Evolutionary conservation across 495 filamentous ascomycete species (phyloP).

Genomic region (Endocarpon pusillum): DNA sequence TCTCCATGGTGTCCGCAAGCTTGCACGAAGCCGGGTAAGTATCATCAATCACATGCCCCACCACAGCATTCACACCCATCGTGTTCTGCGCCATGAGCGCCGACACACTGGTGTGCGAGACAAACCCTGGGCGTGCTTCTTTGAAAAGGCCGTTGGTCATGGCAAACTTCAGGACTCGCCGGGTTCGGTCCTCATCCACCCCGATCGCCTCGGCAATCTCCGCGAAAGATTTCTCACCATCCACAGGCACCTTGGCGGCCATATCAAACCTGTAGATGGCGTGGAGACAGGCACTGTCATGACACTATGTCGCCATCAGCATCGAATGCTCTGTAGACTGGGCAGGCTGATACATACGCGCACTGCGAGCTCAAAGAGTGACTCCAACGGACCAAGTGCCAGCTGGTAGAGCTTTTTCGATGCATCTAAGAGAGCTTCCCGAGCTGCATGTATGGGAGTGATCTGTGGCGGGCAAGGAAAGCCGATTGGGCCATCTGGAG

Average conservation of each 20-base stretch:
- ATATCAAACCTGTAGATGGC: slow-evolving; percentile 7
- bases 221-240: slow-evolving; percentile 2
- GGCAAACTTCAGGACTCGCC: slow-evolving; percentile 5
- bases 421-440: no score
- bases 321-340: background rate
- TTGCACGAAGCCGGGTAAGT: background rate
- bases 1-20: slow-evolving; percentile 1
- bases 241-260: background rate
- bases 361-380: background rate
- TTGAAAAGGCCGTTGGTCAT: slow-evolving; percentile 8
- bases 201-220: background rate
- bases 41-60: background rate
- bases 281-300: slow-evolving; percentile 5
- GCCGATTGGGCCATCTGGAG: no score
- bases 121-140: slow-evolving; percentile 4
- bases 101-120: slow-evolving; percentile 9
- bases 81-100: background rate
- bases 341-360: background rate
- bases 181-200: background rate
- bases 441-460: no score
- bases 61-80: background rate
- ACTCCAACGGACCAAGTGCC: background rate
- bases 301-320: background rate
- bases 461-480: no score
- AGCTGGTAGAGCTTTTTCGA: background rate